phyloP scores from a whole-genome alignment of 225 moss, liverwort and hornwort genomes.

The Antitrichia curtipendula region DNA sequence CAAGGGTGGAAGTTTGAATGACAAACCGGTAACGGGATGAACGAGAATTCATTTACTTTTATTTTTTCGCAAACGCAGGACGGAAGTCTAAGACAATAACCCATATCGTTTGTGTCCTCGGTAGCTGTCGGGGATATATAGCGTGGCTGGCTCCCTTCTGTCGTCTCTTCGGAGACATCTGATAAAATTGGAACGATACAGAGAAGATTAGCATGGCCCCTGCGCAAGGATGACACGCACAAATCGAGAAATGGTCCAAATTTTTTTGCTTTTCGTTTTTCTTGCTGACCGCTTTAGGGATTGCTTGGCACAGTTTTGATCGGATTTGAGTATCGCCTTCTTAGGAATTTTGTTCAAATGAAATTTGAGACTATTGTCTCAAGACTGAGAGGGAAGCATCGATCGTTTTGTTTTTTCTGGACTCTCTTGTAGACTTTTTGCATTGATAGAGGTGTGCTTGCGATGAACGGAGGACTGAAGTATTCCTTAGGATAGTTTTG shows the following conservation, averaged over 20 bases:
- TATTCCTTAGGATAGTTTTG: background rate
- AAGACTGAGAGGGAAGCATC: too few relatives aligned
- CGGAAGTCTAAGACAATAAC: background rate
- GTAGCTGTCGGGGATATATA: rapidly evolving
- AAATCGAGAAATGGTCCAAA: constrained; percentile 74
- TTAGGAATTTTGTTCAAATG: background rate
- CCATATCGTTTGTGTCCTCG: background rate
- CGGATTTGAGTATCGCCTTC: background rate
- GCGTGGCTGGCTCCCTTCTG: rapidly evolving
- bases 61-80: too few relatives aligned
- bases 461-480: too few relatives aligned
- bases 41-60: background rate
- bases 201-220: constrained; percentile 96
- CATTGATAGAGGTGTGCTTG: too few relatives aligned
- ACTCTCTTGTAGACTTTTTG: too few relatives aligned
- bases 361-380: background rate
- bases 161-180: background rate
- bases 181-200: background rate
- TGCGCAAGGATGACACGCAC: constrained; percentile 24
- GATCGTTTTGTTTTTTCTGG: too few relatives aligned
- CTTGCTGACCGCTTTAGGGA: background rate
- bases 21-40: background rate
- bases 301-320: background rate
- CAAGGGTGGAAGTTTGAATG: background rate
- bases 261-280: background rate